Evolutionary conservation across 768 basidiomycete genomes (phyloP).

Genomic region (Phanerochaete sordida): DNA sequence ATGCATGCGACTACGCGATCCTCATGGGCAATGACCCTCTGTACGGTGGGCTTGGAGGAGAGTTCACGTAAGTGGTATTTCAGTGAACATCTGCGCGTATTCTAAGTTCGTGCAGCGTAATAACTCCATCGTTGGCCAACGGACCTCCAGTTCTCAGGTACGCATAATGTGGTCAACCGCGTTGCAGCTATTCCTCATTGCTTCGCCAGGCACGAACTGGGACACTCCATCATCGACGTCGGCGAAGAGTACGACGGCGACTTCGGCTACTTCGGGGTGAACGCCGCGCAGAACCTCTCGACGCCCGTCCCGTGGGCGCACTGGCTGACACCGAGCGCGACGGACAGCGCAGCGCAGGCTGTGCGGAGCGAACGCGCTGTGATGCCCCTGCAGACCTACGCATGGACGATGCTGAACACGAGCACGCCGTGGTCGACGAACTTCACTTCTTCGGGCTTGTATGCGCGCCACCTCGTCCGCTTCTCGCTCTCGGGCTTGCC

Average conservation of each 20-base stretch:
- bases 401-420: slow-evolving; percentile 70
- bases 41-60: slow-evolving; percentile 77
- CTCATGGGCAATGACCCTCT: slow-evolving; percentile 79
- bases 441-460: slow-evolving; percentile 64
- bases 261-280: slow-evolving; percentile 66
- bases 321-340: slow-evolving; percentile 44
- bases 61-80: slow-evolving; percentile 59
- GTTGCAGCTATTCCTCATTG: too few relatives aligned
- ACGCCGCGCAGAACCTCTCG: slow-evolving; percentile 46
- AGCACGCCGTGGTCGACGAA: slow-evolving; percentile 53
- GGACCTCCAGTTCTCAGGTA: slow-evolving; percentile 68
- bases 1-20: slow-evolving; percentile 72
- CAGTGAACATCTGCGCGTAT: background rate
- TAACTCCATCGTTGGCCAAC: slow-evolving; percentile 71
- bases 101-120: slow-evolving; percentile 51
- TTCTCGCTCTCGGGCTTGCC: slow-evolving; percentile 77
- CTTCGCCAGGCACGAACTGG: slow-evolving; percentile 70
- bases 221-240: slow-evolving; percentile 74
- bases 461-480: slow-evolving; percentile 55
- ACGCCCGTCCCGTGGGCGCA: slow-evolving; percentile 60
- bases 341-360: background rate
- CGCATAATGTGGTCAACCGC: too few relatives aligned
- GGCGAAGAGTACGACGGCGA: slow-evolving; percentile 87
- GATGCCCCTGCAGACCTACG: slow-evolving; percentile 74
- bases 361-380: slow-evolving; percentile 60